phyloP scores from a whole-genome alignment of 1,284 basidiomycete genomes.

The Trichosporon coremiiforme region DNA sequence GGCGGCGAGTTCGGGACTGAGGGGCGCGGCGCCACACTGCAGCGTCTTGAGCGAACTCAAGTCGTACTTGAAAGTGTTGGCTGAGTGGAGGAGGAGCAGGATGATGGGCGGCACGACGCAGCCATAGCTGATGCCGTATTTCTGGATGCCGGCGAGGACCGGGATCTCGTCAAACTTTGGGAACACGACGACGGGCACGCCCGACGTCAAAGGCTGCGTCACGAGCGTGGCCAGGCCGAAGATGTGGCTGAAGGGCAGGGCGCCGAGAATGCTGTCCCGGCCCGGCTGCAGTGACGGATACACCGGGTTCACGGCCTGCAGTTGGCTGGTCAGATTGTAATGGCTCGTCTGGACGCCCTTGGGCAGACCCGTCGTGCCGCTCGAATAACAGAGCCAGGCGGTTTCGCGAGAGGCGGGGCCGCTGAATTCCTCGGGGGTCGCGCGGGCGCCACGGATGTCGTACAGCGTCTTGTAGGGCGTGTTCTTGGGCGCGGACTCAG shows the following conservation, averaged over 20 bases:
- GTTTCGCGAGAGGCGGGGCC: constrained; percentile 22
- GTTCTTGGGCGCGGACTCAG: constrained; percentile 30
- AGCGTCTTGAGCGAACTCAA: constrained; percentile 65
- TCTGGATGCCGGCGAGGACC: constrained; percentile 71
- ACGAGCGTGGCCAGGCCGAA: constrained; percentile 55
- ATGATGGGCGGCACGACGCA: constrained; percentile 84
- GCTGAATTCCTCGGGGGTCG: constrained; percentile 22
- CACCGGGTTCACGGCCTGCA: constrained; percentile 27
- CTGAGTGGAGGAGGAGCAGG: constrained; percentile 59
- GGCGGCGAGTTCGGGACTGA: constrained; percentile 59
- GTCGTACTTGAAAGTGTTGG: constrained; percentile 70
- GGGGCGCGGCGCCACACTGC: constrained; percentile 79
- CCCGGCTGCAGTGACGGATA: constrained; percentile 23
- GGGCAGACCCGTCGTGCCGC: constrained; percentile 61
- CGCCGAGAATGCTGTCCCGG: constrained; percentile 27
- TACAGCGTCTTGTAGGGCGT: constrained; percentile 25
- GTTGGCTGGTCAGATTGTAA: constrained; percentile 62
- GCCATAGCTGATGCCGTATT: constrained; percentile 65
- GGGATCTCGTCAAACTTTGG: constrained; percentile 62
- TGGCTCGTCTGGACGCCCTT: constrained; percentile 64
- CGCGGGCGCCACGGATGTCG: constrained; percentile 24
- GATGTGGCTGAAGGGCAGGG: constrained; percentile 30
- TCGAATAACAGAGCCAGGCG: constrained; percentile 64
- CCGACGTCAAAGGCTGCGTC: constrained; percentile 64
- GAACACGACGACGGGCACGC: constrained; percentile 68